Evolutionary conservation across 192 early-diverging fungal genomes (phyloP), one percentile per base, ranked within the genome.

Genomic region (Helicostylum pulchrum): DNA sequence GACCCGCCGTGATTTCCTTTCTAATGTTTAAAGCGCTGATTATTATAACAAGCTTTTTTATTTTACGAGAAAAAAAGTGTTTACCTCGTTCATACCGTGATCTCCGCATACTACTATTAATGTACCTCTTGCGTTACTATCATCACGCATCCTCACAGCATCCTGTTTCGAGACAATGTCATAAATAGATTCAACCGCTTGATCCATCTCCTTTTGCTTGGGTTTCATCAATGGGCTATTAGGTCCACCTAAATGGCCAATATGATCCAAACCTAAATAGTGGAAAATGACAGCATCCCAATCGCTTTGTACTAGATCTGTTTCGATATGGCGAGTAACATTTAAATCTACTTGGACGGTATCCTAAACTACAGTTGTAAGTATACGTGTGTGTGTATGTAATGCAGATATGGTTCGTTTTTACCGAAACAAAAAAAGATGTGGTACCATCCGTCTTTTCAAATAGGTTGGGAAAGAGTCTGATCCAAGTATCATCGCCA

Each of bases 401-500:
- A 2, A 36, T 39, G 36, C 36, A n/a, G n/a, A n/a, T 39, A 9
- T 39, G 26, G 26, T 78, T 83, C 0, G n/a, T n/a, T 89, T 90
- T 67, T 83, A 89, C 82, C 49, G 86, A 83, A 7, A 85, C 85
- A 58, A 85, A 89, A 12, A 88, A 87, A 0, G 84, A 86, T 0
- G 83, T 82, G 2, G 84, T 86, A 4, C 84, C 86, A 46, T 90
- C 90, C 1, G 78, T 80, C 53, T 77, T 70, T 32, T 64, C 67
- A 34, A 92, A 83, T 26, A 83, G 64, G 0, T 78, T 73, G 3
- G 94, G 94, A 64, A 92, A 99, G 61, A 99, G 68, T 55, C 83
- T 83, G 21, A 86, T 84, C 97, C 97, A 99, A 0, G 96, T 98
- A 60, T 98, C 94, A 71, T 98, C 96, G 54, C 96, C 96, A 78